A percentile compares a stretch with the other conserved stretches of the same genome.
These are phyloP conservation scores for Gossypium lobatum DNA, from an alignment of 441 rosid species.

Conservation along the genomic window DNA sequence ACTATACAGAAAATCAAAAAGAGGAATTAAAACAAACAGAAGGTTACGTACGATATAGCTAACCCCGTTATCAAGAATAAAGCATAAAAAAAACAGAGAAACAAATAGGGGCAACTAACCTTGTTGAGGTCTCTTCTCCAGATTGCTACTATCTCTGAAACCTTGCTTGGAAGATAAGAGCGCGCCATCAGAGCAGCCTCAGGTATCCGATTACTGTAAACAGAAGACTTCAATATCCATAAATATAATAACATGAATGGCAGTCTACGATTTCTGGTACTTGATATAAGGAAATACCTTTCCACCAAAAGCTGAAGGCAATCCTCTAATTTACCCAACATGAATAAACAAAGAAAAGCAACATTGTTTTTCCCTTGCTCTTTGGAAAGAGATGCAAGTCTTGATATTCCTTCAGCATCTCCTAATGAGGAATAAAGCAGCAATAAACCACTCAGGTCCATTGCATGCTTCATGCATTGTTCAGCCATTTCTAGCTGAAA, in stretches of 20 bases:
- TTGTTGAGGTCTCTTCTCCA: conserved; percentile 92
- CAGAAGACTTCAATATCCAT: conserved; percentile 24
- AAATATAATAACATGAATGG: conserved; percentile 7
- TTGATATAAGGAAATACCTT: conserved; percentile 42
- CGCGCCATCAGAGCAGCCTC: conserved; percentile 99
- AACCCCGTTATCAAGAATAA: neutral
- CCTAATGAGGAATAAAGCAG: conserved; percentile 91
- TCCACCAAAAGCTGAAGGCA: conserved; percentile 90
- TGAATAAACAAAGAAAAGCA: conserved; percentile 82
- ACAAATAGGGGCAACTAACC: conserved; percentile 40
- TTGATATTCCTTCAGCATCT: conserved; percentile 79
- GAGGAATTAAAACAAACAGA: neutral
- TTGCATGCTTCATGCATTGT: conserved; percentile 29
- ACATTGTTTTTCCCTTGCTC: conserved; percentile 94
- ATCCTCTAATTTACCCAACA: conserved; percentile 89
- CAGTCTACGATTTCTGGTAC: conserved; percentile 10
- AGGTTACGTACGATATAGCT: neutral
- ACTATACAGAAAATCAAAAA: neutral
- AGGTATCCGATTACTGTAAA: conserved; percentile 89
- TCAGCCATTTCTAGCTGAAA: conserved; percentile 93
- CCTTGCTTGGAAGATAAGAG: conserved; percentile 95
- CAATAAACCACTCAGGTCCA: conserved; percentile 86
- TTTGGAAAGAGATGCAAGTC: conserved; percentile 74
- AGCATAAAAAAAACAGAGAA: neutral
- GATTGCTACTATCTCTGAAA: conserved; percentile 78